Percentiles rank a stretch among this genome's conserved stretches.
These are phyloP conservation scores for Castanospermum australe DNA, from an alignment of 306 rosid genomes.

Conservation along the genomic window DNA sequence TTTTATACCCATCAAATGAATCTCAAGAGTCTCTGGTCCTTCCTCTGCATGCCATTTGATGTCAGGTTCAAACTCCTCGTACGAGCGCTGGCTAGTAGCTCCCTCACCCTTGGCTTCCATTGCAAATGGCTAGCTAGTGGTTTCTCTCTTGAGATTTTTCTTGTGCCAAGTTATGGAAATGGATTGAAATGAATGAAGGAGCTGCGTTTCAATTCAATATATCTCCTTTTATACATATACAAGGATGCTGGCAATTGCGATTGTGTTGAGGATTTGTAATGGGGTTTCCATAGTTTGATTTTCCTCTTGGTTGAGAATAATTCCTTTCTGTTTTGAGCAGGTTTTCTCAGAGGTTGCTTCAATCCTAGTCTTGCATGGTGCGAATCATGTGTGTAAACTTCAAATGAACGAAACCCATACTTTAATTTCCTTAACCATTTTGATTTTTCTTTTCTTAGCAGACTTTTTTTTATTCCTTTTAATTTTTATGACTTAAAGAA, in stretches of 20 bases:
- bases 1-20: conserved; percentile 46
- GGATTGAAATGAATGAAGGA: conserved; percentile 18
- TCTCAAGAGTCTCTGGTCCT: conserved; percentile 27
- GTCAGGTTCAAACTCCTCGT: conserved; percentile 59
- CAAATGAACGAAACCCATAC: not conserved
- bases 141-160: conserved; percentile 9
- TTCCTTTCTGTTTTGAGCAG: conserved; percentile 24
- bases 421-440: not conserved
- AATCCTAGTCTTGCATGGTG: conserved; percentile 18
- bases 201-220: not conserved
- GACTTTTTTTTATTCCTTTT: not conserved
- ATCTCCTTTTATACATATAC: conserved; percentile 22
- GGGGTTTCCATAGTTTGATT: conserved; percentile 6
- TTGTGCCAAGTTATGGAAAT: conserved; percentile 9
- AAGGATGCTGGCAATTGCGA: not conserved
- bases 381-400: conserved; percentile 3
- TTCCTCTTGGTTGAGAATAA: conserved; percentile 33
- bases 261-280: not conserved
- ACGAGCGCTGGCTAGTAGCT: conserved; percentile 22
- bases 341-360: conserved; percentile 20
- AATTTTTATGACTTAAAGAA: conserved; percentile 10
- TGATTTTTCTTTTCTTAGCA: conserved; percentile 9
- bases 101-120: conserved; percentile 32
- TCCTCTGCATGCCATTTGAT: conserved; percentile 44
- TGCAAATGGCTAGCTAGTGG: not conserved